phyloP scores from a whole-genome alignment of 257 asterid species.

The Plectranthus barbatus region DNA sequence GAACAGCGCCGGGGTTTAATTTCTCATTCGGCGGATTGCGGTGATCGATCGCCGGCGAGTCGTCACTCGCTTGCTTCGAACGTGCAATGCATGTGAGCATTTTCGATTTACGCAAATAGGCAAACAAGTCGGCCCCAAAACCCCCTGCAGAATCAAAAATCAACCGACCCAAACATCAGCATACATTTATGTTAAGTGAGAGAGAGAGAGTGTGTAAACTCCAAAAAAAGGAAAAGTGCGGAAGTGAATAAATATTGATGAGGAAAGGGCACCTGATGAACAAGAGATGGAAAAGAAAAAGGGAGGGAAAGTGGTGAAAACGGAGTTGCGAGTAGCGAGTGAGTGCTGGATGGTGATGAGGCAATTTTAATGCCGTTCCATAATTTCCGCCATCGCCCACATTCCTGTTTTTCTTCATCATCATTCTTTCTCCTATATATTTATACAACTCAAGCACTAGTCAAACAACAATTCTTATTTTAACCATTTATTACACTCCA shows the following conservation, averaged over 20 bases:
- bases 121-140: background rate
- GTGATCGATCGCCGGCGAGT: constrained; percentile 32
- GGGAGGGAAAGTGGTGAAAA: background rate
- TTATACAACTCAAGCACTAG: background rate
- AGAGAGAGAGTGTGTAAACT: no score
- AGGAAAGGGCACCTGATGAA: background rate
- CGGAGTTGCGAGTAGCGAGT: constrained; percentile 4
- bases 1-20: constrained; percentile 25
- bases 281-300: background rate
- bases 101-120: constrained; percentile 12
- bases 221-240: no score
- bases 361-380: constrained; percentile 30
- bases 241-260: no score
- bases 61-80: constrained; percentile 57
- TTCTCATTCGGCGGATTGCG: constrained; percentile 21
- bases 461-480: background rate
- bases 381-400: constrained; percentile 41
- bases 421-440: constrained; percentile 1
- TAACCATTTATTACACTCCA: background rate
- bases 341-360: constrained; percentile 21
- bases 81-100: constrained; percentile 98
- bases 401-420: constrained; percentile 8
- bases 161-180: background rate
- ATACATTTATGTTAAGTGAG: background rate
- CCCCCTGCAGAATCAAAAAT: background rate